These are phyloP conservation scores for Coniochaeta hoffmannii DNA, from an alignment of 2,329 filamentous ascomycete species.

Conservation along the genomic window DNA sequence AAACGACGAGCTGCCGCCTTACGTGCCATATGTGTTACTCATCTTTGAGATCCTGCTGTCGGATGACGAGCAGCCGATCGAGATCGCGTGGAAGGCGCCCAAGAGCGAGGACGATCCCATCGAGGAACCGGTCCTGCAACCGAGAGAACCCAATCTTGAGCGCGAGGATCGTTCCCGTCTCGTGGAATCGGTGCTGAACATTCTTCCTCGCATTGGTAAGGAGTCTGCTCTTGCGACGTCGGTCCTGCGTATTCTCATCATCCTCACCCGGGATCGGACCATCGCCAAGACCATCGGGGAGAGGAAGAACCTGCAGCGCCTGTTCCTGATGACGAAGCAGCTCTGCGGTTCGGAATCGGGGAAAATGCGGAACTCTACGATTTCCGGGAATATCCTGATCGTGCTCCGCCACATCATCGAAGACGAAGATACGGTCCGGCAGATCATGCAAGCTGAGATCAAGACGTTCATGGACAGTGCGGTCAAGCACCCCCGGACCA, in stretches of 20 bases:
- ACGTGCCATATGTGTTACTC: slow-evolving; percentile 84
- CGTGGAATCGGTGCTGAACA: slow-evolving; percentile 70
- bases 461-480: slow-evolving; percentile 65
- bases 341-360: slow-evolving; percentile 72
- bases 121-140: slow-evolving; percentile 47
- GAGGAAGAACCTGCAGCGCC: slow-evolving; percentile 78
- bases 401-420: slow-evolving; percentile 90
- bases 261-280: slow-evolving; percentile 72
- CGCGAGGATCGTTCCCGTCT: slow-evolving; percentile 61
- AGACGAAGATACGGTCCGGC: slow-evolving; percentile 82
- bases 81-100: slow-evolving; percentile 62
- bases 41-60: slow-evolving; percentile 87
- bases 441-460: slow-evolving; percentile 89
- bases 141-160: slow-evolving; percentile 56
- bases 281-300: slow-evolving; percentile 73
- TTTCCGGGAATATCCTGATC: slow-evolving; percentile 64
- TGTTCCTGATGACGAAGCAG: slow-evolving; percentile 95
- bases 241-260: slow-evolving; percentile 74
- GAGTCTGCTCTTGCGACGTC: slow-evolving; percentile 80
- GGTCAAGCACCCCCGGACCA: slow-evolving; percentile 40
- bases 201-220: slow-evolving; percentile 81
- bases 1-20: slow-evolving; percentile 53
- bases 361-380: slow-evolving; percentile 52
- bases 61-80: slow-evolving; percentile 74
- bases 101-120: slow-evolving; percentile 39